phyloP scores from a whole-genome alignment of 257 asterid species.

The Lycium barbarum region DNA sequence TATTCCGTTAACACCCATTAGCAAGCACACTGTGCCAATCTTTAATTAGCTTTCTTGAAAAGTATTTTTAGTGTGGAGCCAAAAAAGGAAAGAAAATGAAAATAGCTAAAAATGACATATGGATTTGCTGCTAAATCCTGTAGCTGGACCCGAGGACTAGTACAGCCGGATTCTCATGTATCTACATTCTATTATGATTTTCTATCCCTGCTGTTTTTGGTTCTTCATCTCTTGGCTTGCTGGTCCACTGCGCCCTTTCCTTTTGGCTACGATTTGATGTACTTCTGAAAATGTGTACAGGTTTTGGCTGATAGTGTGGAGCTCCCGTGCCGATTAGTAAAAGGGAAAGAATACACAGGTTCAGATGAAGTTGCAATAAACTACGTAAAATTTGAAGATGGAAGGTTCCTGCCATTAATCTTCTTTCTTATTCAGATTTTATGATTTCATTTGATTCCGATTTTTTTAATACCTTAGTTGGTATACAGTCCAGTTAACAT shows the following conservation, averaged over 20 bases:
- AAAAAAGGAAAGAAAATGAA: neutral
- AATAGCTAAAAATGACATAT: neutral
- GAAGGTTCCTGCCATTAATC: constrained; percentile 58
- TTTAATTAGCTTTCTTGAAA: neutral
- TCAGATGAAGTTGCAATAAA: constrained; percentile 89
- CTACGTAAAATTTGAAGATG: constrained; percentile 71
- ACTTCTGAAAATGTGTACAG: constrained; percentile 53
- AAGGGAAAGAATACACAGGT: constrained; percentile 88
- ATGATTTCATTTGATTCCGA: constrained; percentile 16
- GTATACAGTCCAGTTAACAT: neutral
- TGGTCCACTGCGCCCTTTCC: neutral
- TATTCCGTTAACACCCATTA: neutral
- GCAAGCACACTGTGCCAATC: neutral
- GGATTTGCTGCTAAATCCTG: constrained; percentile 8
- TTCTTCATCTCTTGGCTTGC: constrained; percentile 1
- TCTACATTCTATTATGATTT: constrained; percentile 1
- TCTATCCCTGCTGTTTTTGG: constrained; percentile 3
- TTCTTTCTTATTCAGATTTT: constrained; percentile 28
- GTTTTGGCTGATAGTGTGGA: constrained; percentile 89
- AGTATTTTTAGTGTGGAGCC: neutral
- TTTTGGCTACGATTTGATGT: constrained; percentile 34
- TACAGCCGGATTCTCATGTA: neutral
- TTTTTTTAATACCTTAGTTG: neutral
- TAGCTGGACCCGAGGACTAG: neutral
- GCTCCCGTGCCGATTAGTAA: constrained; percentile 85